Conservation (phyloP, 805 yeast genomes). For the Pichia kluyveri region DNA sequence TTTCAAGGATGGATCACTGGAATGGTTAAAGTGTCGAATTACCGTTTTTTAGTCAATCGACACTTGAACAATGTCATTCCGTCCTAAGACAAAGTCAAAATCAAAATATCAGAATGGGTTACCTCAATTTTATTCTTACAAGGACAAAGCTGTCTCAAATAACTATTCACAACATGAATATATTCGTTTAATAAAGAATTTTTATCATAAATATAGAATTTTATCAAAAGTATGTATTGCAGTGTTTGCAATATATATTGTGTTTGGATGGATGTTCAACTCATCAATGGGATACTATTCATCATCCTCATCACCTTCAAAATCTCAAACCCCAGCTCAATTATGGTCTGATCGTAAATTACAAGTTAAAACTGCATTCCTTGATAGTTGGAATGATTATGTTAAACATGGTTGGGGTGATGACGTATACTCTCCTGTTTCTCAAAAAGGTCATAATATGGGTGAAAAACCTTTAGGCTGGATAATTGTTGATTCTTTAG, state of each 20-base stretch:
- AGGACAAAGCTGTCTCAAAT: slow-evolving; percentile 31
- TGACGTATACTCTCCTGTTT: slow-evolving; percentile 68
- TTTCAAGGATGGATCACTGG: too few relatives aligned
- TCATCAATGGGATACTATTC: background rate
- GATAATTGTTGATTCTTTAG: slow-evolving; percentile 85
- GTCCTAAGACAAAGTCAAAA: slow-evolving; percentile 11
- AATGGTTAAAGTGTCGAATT: too few relatives aligned
- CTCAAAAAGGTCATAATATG: slow-evolving; percentile 59
- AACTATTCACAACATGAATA: slow-evolving; percentile 3
- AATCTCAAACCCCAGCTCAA: slow-evolving; percentile 4
- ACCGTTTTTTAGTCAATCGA: background rate
- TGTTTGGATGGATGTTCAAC: slow-evolving; percentile 20
- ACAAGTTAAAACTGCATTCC: slow-evolving; percentile 58
- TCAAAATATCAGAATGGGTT: slow-evolving; percentile 23
- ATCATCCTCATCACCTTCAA: background rate
- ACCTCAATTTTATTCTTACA: slow-evolving; percentile 40
- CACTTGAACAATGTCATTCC: background rate
- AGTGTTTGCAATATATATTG: slow-evolving; percentile 31
- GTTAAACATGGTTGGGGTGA: slow-evolving; percentile 73
- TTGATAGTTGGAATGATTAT: slow-evolving; percentile 72
- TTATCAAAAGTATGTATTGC: slow-evolving; percentile 34
- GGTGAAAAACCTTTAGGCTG: slow-evolving; percentile 81
- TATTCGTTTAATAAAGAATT: slow-evolving; percentile 6
- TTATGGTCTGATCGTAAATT: slow-evolving; percentile 42
- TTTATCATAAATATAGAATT: slow-evolving; percentile 25